Base-by-base conservation (phyloP, 208 protist genomes). In the Naegleria lovaniensis region DNA sequence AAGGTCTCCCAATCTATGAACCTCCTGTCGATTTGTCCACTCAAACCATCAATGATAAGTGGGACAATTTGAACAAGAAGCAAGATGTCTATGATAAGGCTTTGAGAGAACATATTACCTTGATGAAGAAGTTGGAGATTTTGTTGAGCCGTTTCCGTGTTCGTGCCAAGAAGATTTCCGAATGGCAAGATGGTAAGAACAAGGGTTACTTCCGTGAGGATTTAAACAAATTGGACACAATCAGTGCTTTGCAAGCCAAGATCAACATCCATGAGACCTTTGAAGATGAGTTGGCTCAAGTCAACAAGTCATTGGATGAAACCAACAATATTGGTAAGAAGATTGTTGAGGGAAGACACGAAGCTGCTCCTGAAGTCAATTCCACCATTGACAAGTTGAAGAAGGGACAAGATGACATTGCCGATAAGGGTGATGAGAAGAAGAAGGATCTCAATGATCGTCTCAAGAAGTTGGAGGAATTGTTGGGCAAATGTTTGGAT, bases 1-100 rank as follows among this genome's bases (percentile, higher is more conserved):
- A 86, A 22, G 91, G 91, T 58, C 67, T 92, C 39, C 87, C 89
- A 52, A n/a, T 91, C 16, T 94, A 92, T 58, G 16, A 90, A 79
- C 91, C 93, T 36, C 41, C 52, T 22, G 76, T 91, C 5, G 91
- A 90, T 41, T 40, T 87, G 0, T 6, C 52, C 5, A 79, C 92
- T 55, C 1, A 0, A 43, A 85, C 89, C 59, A 91, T 94, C 16
- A 29, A 91, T 36, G 85, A 40, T 19, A 51, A 90, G 5, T 94
- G 93, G 93, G 55, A 92, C 5, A 83, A 39, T n/a, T 93, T 83
- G 86, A 59, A 40, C 33, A 7, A 39, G 51, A 51, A 29, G 87
- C 93, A 67, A 90, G 85, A 89, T 41, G n/a, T 9, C 5, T 89
- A 89, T 67, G 85, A 89, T 41, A 67, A 67, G 11, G 85, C 85